Evolutionary conservation across 2,329 filamentous ascomycete genomes (phyloP).

Genomic region (Alternaria gaisen): DNA sequence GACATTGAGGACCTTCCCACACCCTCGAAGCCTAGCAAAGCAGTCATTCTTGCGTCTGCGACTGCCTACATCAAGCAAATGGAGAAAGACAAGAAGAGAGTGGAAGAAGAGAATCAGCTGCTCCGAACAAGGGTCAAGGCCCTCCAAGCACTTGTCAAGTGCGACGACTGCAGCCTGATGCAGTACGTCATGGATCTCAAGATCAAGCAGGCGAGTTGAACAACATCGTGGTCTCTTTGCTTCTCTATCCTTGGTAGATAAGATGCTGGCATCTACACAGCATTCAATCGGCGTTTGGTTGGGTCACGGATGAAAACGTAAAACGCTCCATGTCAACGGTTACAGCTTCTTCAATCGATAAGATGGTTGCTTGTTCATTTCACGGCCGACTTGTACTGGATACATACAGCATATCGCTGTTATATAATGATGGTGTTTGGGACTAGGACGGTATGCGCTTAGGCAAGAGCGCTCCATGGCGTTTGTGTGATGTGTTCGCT

Average conservation of each 20-base stretch:
- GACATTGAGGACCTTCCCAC: conserved; percentile 56
- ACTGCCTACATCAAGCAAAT: conserved; percentile 58
- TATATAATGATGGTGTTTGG: conserved; percentile 24
- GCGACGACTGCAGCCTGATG: conserved; percentile 57
- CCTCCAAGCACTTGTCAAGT: conserved; percentile 56
- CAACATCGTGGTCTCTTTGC: background rate
- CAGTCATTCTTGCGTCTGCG: conserved; percentile 57
- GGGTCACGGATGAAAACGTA: conserved; percentile 9
- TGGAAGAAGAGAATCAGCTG: conserved; percentile 51
- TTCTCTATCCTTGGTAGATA: background rate
- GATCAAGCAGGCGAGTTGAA: conserved; percentile 39
- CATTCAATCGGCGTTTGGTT: conserved; percentile 32
- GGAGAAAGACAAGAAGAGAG: conserved; percentile 53
- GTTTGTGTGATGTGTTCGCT: conserved; percentile 14
- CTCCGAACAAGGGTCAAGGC: conserved; percentile 53
- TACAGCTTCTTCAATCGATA: background rate
- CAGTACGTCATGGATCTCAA: conserved; percentile 55
- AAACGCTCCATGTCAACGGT: background rate
- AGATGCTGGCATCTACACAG: conserved; percentile 26
- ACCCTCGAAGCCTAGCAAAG: conserved; percentile 55
- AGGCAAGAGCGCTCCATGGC: conserved; percentile 17
- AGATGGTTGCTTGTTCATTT: background rate
- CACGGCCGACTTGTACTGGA: background rate
- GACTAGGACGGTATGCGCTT: conserved; percentile 13
- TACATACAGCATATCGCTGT: conserved; percentile 3